Evolutionary conservation across 176 grass and related monocot species (phyloP).

Genomic region (Rhipidocladum racemiflorum): DNA sequence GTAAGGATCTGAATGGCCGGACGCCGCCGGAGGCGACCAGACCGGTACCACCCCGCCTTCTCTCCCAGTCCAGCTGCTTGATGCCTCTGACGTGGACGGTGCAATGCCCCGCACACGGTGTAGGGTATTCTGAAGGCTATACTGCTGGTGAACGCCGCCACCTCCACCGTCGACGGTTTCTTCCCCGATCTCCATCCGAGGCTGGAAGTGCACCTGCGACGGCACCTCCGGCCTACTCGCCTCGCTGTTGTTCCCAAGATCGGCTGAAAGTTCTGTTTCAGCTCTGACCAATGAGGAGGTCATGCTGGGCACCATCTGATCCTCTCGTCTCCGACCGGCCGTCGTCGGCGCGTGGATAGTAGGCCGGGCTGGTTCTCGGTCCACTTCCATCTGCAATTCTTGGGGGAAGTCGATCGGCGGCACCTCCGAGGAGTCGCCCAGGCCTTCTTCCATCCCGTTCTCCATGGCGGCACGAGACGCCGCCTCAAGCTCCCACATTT

Average conservation of each 20-base stretch:
- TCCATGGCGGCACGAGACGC: conserved; percentile 72
- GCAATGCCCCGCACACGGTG: conserved; percentile 16
- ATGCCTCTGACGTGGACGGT: conserved; percentile 58
- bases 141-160: conserved; percentile 35
- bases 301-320: conserved; percentile 96
- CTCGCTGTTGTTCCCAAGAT: conserved; percentile 50
- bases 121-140: conserved; percentile 30
- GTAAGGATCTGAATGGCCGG: conserved; percentile 59
- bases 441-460: conserved; percentile 94
- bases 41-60: conserved; percentile 82
- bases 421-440: conserved; percentile 84
- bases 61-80: conserved; percentile 76
- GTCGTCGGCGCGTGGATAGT: conserved; percentile 19
- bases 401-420: conserved; percentile 58
- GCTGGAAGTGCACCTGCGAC: conserved; percentile 41
- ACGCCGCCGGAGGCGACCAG: conserved; percentile 72
- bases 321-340: conserved; percentile 44
- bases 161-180: conserved; percentile 5
- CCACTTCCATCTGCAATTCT: conserved; percentile 81
- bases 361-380: conserved; percentile 30
- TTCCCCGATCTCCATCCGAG: conserved; percentile 33
- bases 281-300: conserved; percentile 77
- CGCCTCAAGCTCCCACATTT: conserved; percentile 92
- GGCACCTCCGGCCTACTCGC: conserved; percentile 70
- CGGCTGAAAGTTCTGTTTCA: conserved; percentile 62